Percentiles rank a stretch among this genome's conserved stretches.
These are phyloP conservation scores for Triangularia verruculosa DNA, from an alignment of 2,329 filamentous ascomycete species.

Conservation along the genomic window DNA sequence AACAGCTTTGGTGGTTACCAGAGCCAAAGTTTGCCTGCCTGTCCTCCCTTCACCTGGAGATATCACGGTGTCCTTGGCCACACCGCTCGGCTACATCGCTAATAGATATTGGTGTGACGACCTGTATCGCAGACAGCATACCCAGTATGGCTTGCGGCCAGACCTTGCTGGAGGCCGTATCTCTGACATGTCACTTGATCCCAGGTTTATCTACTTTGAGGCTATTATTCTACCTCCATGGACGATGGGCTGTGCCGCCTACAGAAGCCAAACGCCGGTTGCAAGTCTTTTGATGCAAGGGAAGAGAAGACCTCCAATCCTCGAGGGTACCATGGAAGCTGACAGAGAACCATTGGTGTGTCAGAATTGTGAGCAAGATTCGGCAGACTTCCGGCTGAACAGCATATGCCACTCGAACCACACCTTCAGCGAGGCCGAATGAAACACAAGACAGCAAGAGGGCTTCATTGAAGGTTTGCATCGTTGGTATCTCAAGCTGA, in stretches of 20 bases:
- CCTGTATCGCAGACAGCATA: not conserved
- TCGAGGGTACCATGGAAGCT: not conserved
- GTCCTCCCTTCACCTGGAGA: not conserved
- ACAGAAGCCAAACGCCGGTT: not conserved
- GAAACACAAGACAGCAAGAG: not conserved
- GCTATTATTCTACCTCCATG: not conserved
- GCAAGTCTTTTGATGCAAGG: not conserved
- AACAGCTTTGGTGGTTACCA: not conserved
- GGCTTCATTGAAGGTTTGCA: not conserved
- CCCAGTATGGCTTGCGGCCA: too few species aligned
- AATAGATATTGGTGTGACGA: not conserved
- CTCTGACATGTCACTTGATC: not conserved
- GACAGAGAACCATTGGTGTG: not conserved
- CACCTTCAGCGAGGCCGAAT: not conserved
- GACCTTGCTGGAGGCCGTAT: not conserved
- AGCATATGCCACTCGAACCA: not conserved
- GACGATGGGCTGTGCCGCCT: not conserved
- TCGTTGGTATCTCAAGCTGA: not conserved
- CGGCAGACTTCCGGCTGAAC: not conserved
- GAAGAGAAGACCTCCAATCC: not conserved
- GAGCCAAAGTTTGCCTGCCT: not conserved
- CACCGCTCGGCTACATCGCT: not conserved
- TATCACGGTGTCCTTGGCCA: not conserved
- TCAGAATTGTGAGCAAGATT: not conserved
- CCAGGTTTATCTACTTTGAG: not conserved